These are phyloP conservation scores for Silene vulgaris DNA, from an alignment of 179 eudicot genomes.

Conservation along the genomic window DNA sequence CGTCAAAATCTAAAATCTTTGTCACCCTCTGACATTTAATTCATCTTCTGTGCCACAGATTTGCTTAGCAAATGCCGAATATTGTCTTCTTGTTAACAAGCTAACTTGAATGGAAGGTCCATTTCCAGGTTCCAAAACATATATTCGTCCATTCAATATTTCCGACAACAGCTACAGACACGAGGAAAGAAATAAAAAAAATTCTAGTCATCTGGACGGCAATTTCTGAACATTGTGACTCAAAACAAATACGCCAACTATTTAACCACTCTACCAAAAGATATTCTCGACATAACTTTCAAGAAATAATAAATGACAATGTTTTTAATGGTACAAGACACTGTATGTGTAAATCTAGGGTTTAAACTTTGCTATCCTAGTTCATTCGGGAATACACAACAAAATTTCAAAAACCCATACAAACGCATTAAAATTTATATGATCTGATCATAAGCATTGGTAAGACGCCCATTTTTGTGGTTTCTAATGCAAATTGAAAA, in stretches of 20 bases:
- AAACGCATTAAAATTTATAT: not conserved
- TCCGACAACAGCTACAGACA: not conserved
- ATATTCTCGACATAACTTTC: not conserved
- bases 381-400: not conserved
- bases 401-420: not conserved
- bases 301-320: not conserved
- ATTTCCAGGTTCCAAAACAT: not conserved
- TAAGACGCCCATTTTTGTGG: not conserved
- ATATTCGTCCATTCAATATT: not conserved
- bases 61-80: not conserved
- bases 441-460: not conserved
- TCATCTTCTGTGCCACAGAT: too few relatives aligned
- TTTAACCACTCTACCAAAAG: not conserved
- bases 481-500: not conserved
- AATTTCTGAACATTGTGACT: not conserved
- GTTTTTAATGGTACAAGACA: not conserved
- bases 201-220: not conserved
- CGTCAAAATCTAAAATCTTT: too few relatives aligned
- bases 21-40: too few relatives aligned
- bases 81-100: not conserved
- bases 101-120: not conserved
- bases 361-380: not conserved
- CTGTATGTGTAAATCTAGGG: not conserved
- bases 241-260: not conserved
- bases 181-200: not conserved